phyloP scores from a whole-genome alignment of 108 stramenopile species.

The Skeletonema tropicum region DNA sequence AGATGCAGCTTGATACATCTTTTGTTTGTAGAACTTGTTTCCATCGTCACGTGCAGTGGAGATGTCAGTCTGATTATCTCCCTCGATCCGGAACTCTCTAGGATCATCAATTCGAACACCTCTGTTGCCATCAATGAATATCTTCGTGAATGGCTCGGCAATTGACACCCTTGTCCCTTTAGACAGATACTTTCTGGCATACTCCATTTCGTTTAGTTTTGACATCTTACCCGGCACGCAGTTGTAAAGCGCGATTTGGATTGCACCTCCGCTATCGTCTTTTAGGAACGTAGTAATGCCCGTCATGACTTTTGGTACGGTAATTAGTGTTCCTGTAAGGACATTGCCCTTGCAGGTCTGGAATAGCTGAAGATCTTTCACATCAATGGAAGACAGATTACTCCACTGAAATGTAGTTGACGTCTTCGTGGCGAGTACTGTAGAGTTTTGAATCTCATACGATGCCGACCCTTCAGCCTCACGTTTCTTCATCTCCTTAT shows the following conservation, averaged over 20 bases:
- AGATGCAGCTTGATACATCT: slow-evolving; percentile 13
- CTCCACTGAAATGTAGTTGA: slow-evolving; percentile 12
- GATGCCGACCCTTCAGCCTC: no score
- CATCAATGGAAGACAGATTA: neutral
- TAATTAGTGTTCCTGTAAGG: slow-evolving; percentile 14
- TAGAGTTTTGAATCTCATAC: no score
- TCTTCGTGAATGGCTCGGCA: slow-evolving; percentile 24
- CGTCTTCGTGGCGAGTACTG: no score
- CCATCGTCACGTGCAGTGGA: neutral
- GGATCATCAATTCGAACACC: slow-evolving; percentile 38
- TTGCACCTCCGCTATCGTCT: slow-evolving; percentile 20
- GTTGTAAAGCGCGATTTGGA: slow-evolving; percentile 26
- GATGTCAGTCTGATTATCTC: neutral
- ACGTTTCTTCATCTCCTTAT: no score
- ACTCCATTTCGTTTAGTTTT: neutral
- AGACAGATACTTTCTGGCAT: slow-evolving; percentile 9
- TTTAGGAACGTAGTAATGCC: slow-evolving; percentile 28
- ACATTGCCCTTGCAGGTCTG: slow-evolving; percentile 18
- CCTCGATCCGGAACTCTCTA: slow-evolving; percentile 14
- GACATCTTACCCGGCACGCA: slow-evolving; percentile 25
- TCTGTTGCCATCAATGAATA: slow-evolving; percentile 26
- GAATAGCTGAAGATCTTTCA: slow-evolving; percentile 28
- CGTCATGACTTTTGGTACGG: slow-evolving; percentile 16
- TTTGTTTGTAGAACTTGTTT: neutral
- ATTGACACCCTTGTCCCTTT: slow-evolving; percentile 25